phyloP scores from a whole-genome alignment of 139 green algal genomes.

The Auxenochlorella pyrenoidosa region DNA sequence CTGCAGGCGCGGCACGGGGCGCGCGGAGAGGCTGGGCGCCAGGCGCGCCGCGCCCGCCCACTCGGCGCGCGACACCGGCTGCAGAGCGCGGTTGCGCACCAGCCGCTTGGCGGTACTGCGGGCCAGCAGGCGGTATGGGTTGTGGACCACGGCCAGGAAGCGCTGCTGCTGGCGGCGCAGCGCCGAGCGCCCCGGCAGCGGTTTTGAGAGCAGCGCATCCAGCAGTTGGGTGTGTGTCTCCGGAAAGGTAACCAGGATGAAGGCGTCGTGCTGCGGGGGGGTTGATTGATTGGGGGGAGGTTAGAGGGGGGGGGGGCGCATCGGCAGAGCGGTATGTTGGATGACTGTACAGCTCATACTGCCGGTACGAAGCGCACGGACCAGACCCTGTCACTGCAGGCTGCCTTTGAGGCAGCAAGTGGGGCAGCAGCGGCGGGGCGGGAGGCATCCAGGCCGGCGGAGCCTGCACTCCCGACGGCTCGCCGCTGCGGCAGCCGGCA shows the following conservation, averaged over 20 bases:
- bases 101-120: not conserved
- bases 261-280: not conserved
- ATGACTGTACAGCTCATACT: too few relatives aligned
- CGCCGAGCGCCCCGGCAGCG: not conserved
- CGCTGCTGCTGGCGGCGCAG: not conserved
- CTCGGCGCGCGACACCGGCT: not conserved
- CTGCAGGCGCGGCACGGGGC: not conserved
- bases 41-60: not conserved
- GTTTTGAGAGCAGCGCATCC: not conserved
- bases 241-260: not conserved
- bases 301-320: not conserved
- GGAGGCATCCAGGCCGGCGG: too few relatives aligned
- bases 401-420: too few relatives aligned
- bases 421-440: too few relatives aligned
- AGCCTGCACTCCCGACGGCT: too few relatives aligned
- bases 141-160: constrained; percentile 4
- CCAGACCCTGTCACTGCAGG: too few relatives aligned
- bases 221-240: not conserved
- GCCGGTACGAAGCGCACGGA: too few relatives aligned
- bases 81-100: not conserved
- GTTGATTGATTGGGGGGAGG: not conserved
- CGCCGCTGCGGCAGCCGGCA: too few relatives aligned
- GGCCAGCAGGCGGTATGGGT: not conserved
- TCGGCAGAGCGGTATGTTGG: not conserved
- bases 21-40: not conserved